These are phyloP conservation scores for Asterophora lycoperdoides DNA, from an alignment of 768 basidiomycete species.

Conservation along the genomic window DNA sequence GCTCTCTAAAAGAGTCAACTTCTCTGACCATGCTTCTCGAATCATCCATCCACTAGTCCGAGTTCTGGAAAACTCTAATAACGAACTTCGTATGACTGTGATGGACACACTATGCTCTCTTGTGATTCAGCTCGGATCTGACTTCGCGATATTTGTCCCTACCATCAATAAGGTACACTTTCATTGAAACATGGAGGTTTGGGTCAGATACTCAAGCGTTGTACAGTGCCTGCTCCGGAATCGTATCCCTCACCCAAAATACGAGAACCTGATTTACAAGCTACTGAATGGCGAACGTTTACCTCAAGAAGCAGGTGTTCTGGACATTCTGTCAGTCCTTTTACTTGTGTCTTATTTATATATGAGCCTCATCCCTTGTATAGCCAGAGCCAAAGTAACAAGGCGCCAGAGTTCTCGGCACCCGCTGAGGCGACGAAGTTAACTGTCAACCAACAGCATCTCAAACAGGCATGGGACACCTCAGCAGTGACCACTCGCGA, in stretches of 20 bases:
- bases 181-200: background rate
- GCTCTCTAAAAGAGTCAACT: conserved; percentile 88
- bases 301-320: conserved; percentile 74
- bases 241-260: conserved; percentile 74
- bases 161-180: conserved; percentile 85
- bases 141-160: conserved; percentile 97
- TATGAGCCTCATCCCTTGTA: conserved; percentile 2
- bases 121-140: conserved; percentile 89
- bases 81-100: conserved; percentile 79
- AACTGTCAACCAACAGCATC: conserved; percentile 92
- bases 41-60: conserved; percentile 95
- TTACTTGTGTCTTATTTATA: background rate
- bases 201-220: conserved; percentile 5
- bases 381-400: conserved; percentile 56
- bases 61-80: conserved; percentile 67
- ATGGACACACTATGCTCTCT: conserved; percentile 93
- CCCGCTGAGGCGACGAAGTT: conserved; percentile 86
- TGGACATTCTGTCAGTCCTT: conserved; percentile 57
- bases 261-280: conserved; percentile 85
- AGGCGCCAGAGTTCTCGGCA: conserved; percentile 69
- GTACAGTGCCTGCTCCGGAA: conserved; percentile 69
- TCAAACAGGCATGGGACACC: conserved; percentile 95
- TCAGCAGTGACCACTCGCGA: conserved; percentile 70
- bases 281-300: conserved; percentile 89
- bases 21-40: conserved; percentile 94